Evolutionary conservation across 805 yeast species (phyloP), one percentile per base, ranked within the genome.

Genomic region (Nakazawaea ishiwadae): DNA sequence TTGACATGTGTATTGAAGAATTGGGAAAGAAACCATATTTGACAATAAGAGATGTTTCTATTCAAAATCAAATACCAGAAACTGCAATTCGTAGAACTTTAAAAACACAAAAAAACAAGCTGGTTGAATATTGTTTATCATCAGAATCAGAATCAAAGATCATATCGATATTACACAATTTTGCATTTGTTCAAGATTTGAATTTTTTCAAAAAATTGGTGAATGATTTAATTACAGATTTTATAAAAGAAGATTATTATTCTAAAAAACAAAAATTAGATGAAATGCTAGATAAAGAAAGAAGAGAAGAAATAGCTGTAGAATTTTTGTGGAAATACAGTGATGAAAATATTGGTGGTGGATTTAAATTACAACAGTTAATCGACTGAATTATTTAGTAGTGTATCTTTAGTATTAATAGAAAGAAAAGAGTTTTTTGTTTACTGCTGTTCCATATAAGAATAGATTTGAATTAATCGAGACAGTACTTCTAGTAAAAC

Each of bases 291-390:
- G 44, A 40, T 31, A 17, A 20, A 9, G 44, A 40, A 20, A 40
- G 39, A 40, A 35, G n/a, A 3, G 44, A 40, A 8, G 44, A 40
- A 27, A 40, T 40, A 8, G 31, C 21, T 1, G 19, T 35, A 20
- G 39, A 35, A 10, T 40, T 40, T 26, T 30, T 40, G 10, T 35
- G 20, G 26, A 40, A 40, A 10, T 35, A 35, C n/a, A 18, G 23
- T 8, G 19, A 40, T 11, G 31, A 24, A 16, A 28, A 16, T 4
- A 30, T 40, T 30, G 44, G 44, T 16, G 44, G 45, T 35, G 46
- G n/a, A n/a, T n/a, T 52, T 15, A 43, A 36, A 20, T 52, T 52
- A 32, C 49, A 46, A 7, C 52, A 39, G n/a, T 37, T 36, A 21
- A 37, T 37, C 15, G 31, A 12, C n/a, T 21, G 21, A 23, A 23